Evolutionary conservation across 805 yeast genomes (phyloP), one percentile per base, ranked within the genome.

Genomic region (Candida bentonensis): DNA sequence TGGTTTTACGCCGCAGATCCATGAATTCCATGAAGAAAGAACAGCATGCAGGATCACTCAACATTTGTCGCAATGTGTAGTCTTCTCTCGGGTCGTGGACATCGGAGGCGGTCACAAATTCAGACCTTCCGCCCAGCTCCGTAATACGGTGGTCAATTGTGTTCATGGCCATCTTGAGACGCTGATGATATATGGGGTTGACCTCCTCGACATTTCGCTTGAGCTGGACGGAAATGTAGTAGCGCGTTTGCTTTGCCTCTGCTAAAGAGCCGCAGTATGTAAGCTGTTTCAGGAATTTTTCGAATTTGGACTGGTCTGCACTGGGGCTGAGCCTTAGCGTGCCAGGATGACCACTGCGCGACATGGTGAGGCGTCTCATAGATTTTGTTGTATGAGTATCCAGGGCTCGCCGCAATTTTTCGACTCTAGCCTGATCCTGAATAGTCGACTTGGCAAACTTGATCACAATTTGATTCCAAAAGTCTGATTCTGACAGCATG

Each of bases 381-480:
- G 39, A 22, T 41, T 45, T 34, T 45, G 46, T 47, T 11, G 57
- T 68, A 53, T 86, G 92, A 48, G 75, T 72, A 49, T 79, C 80
- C 27, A 87, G 63, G 1, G 84, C 82, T 21, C 72, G 75, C 48
- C 94, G 64, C 21, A 88, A 69, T 50, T 77, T 73, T 47, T 79
- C 74, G 0, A 87, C 94, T 53, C 83, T 85, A 28, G 73, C 73
- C 45, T 87, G 66, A 53, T 85, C 94, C 49, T 77, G 77, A 56
- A 88, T 65, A 11, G 81, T 72, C 23, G 70, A 71, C 2, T 85
- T 79, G 1, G 82, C 73, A 1, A 72, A 58, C 43, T 72, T 71
- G 7, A 78, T 77, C 15, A 86, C 67, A 34, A 69, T 54, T 45
- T 76, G 73, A 57, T 88, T 88, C 74, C 81, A 82, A 47, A 76